Conservation (phyloP, 352 stramenopile genomes). For the Thraustotheca clavata region DNA sequence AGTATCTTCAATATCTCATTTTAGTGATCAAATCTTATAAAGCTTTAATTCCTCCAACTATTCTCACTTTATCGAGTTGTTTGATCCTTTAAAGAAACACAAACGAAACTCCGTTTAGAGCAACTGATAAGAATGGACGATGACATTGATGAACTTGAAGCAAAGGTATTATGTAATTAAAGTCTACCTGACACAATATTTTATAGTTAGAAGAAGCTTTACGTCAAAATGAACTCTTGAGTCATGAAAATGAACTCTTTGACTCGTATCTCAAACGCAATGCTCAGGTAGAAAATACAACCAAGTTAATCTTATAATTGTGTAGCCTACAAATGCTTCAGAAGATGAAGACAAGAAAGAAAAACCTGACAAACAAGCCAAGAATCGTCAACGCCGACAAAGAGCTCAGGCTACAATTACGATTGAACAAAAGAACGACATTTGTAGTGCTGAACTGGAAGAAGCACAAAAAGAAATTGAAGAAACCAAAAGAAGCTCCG, state of each 20-base stretch:
- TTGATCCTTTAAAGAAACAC: no score
- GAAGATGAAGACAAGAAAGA: constrained; percentile 64
- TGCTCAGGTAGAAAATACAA: constrained; percentile 29
- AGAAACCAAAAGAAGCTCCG: constrained; percentile 82
- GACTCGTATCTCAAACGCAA: constrained; percentile 76
- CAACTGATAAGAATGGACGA: no score
- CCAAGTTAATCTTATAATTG: constrained; percentile 5
- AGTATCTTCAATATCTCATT: no score
- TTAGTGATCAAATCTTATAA: no score
- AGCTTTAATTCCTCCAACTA: no score
- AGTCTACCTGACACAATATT: neutral
- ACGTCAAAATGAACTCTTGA: constrained; percentile 83
- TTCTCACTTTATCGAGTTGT: no score
- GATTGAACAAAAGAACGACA: constrained; percentile 91
- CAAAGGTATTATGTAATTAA: constrained; percentile 31
- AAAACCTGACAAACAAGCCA: constrained; percentile 49
- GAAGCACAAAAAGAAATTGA: constrained; percentile 84
- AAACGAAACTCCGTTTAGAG: no score
- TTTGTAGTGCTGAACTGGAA: constrained; percentile 83
- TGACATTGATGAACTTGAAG: constrained; percentile 63
- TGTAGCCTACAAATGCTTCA: constrained; percentile 18
- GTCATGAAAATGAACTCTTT: constrained; percentile 87
- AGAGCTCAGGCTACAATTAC: constrained; percentile 64
- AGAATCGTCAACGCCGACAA: constrained; percentile 40
- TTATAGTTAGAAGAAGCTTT: constrained; percentile 74